Conservation (phyloP, 768 basidiomycete species). For the Amanita fuliginea region DNA sequence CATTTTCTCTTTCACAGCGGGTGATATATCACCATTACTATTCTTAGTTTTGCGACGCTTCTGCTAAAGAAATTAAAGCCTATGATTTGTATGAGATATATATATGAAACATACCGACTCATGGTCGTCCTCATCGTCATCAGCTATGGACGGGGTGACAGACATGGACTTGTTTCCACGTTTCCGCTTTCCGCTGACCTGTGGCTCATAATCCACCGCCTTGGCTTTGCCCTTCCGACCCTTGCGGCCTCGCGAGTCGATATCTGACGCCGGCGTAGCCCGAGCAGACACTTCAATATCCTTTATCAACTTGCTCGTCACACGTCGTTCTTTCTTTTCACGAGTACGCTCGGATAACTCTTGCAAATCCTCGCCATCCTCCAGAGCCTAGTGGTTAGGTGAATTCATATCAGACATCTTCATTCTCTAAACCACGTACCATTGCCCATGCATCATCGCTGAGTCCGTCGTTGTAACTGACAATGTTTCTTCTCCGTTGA, state of each 20-base stretch:
- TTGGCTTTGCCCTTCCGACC: slow-evolving; percentile 54
- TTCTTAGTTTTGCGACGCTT: slow-evolving; percentile 78
- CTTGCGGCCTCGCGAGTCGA: slow-evolving; percentile 49
- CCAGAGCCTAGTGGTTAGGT: slow-evolving; percentile 36
- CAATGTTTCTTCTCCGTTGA: slow-evolving; percentile 69
- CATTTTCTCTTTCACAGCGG: slow-evolving; percentile 60
- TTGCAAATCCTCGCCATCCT: slow-evolving; percentile 73
- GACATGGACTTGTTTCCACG: slow-evolving; percentile 65
- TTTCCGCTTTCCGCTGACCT: slow-evolving; percentile 60
- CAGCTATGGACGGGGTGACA: slow-evolving; percentile 67
- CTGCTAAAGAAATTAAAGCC: slow-evolving; percentile 23
- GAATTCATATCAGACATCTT: neutral
- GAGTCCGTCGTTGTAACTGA: slow-evolving; percentile 90
- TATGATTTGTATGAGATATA: neutral
- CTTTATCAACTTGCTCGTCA: slow-evolving; percentile 43
- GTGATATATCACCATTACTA: slow-evolving; percentile 34
- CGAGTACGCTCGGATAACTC: slow-evolving; percentile 57
- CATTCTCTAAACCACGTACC: slow-evolving; percentile 29
- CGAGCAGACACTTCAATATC: slow-evolving; percentile 52
- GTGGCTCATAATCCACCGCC: slow-evolving; percentile 38
- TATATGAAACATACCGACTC: slow-evolving; percentile 38
- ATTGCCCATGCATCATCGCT: slow-evolving; percentile 91
- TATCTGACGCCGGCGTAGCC: slow-evolving; percentile 55
- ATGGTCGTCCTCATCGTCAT: slow-evolving; percentile 70
- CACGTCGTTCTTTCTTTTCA: slow-evolving; percentile 56